A percentile compares a stretch with the other conserved stretches of the same genome.
Evolutionary conservation across 176 grass and related monocot species (phyloP).

Genomic region (Coix lacrymajobi): DNA sequence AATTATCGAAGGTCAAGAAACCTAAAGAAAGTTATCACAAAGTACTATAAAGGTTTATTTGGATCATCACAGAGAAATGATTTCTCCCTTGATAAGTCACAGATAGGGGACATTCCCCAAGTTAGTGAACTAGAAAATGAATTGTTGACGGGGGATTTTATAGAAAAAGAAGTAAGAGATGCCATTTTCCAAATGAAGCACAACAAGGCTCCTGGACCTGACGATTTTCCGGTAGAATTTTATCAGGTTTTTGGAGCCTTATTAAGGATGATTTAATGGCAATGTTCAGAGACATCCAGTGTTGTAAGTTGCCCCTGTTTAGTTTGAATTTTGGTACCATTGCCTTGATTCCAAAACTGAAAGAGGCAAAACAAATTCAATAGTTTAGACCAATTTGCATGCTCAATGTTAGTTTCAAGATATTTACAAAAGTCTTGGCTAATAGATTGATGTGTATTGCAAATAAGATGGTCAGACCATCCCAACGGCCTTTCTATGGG

Average conservation of each 20-base stretch:
- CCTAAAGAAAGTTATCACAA: not conserved
- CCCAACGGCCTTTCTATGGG: not conserved
- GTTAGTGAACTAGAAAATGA: not conserved
- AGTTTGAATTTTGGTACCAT: not conserved
- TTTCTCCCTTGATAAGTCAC: not conserved
- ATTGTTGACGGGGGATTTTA: accelerated
- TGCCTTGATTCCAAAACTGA: not conserved
- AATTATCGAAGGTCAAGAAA: too few relatives aligned
- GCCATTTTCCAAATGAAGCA: not conserved
- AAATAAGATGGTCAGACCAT: not conserved
- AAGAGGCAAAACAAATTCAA: not conserved
- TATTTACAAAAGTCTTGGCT: not conserved
- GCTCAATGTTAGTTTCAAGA: not conserved
- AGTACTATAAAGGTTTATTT: not conserved
- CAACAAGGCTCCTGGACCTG: not conserved
- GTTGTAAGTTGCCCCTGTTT: accelerated
- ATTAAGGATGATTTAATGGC: not conserved
- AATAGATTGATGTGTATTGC: accelerated
- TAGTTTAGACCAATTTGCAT: not conserved
- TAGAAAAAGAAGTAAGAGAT: not conserved
- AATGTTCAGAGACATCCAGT: not conserved
- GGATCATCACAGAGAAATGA: not conserved
- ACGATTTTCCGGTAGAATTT: not conserved
- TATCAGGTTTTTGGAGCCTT: not conserved
- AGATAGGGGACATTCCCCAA: not conserved